A percentile compares a stretch with the other conserved stretches of the same genome.
These are phyloP conservation scores for Hemileccinum impolitum DNA, from an alignment of 768 basidiomycete genomes.

Conservation along the genomic window DNA sequence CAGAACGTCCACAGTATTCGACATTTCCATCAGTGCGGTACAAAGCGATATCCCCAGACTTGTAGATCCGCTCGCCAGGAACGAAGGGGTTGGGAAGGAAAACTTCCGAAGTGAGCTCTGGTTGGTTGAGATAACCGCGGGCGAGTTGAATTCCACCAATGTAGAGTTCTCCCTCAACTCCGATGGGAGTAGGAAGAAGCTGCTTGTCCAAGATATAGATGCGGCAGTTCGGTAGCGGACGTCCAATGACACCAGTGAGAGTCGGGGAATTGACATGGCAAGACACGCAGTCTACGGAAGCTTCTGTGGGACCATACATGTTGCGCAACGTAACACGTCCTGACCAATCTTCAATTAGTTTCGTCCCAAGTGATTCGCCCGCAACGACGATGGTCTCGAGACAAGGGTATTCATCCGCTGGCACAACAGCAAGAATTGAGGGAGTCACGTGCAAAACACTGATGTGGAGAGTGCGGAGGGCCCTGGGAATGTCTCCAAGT, in stretches of 20 bases:
- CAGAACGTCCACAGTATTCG: constrained; percentile 31
- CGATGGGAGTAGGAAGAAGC: constrained; percentile 24
- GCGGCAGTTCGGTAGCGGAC: constrained; percentile 29
- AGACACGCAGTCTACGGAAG: constrained; percentile 28
- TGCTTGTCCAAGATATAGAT: constrained; percentile 30
- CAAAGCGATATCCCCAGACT: constrained; percentile 29
- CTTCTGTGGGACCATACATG: constrained; percentile 35
- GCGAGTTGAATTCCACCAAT: constrained; percentile 22
- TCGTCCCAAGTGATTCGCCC: constrained; percentile 22
- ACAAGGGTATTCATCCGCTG: constrained; percentile 23
- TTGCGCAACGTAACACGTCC: constrained; percentile 26
- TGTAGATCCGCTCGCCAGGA: constrained; percentile 28
- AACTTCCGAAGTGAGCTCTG: constrained; percentile 24
- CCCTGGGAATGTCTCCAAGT: constrained; percentile 29
- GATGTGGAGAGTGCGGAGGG: constrained; percentile 25
- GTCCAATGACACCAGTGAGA: constrained; percentile 27
- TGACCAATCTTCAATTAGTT: constrained; percentile 24
- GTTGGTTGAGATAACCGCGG: constrained; percentile 22
- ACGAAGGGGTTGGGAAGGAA: constrained; percentile 32
- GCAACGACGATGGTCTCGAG: constrained; percentile 28
- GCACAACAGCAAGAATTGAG: constrained; percentile 28
- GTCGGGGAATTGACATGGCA: constrained; percentile 21
- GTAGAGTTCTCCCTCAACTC: constrained; percentile 26
- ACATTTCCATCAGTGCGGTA: constrained; percentile 29
- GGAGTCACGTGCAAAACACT: constrained; percentile 29